phyloP scores from a whole-genome alignment of 768 basidiomycete genomes.

The Hygrophorus pudorinus region DNA sequence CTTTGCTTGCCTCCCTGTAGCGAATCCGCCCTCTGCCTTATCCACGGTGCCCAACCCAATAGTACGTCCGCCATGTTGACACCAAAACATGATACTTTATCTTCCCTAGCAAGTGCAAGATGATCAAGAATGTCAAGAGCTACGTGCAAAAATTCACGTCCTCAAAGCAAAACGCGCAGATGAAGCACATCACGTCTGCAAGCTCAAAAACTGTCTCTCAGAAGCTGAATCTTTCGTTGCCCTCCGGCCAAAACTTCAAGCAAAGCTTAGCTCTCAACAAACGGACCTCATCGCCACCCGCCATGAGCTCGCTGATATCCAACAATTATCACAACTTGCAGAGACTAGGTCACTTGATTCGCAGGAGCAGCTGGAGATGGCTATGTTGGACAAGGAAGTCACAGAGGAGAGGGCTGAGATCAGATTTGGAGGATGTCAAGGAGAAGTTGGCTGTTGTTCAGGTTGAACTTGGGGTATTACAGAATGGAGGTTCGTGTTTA shows the following conservation, averaged over 20 bases:
- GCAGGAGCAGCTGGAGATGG: conserved; percentile 90
- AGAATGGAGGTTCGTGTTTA: conserved; percentile 29
- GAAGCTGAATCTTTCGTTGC: conserved; percentile 81
- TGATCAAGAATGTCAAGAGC: conserved; percentile 65
- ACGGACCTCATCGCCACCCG: conserved; percentile 67
- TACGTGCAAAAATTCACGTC: conserved; percentile 74
- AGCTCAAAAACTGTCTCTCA: conserved; percentile 72
- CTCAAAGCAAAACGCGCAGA: conserved; percentile 83
- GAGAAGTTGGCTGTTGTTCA: conserved; percentile 73
- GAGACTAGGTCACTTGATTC: conserved; percentile 67
- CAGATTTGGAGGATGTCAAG: conserved; percentile 65
- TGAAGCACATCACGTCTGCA: conserved; percentile 73
- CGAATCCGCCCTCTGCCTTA: conserved; percentile 18
- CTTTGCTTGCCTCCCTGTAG: conserved; percentile 1
- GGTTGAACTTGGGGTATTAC: conserved; percentile 75
- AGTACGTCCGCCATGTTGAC: not conserved
- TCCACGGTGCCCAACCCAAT: conserved; percentile 9
- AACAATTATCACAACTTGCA: conserved; percentile 62
- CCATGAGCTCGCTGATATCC: conserved; percentile 65
- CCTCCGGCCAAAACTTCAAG: conserved; percentile 83
- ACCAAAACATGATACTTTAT: conserved; percentile 7
- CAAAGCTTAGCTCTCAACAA: conserved; percentile 74
- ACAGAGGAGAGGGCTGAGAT: conserved; percentile 88
- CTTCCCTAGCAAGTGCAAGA: conserved; percentile 18
- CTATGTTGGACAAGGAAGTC: conserved; percentile 91